A percentile compares a stretch with the other conserved stretches of the same genome.
Conservation (phyloP, 306 rosid genomes). For the Prunus dulcis region DNA sequence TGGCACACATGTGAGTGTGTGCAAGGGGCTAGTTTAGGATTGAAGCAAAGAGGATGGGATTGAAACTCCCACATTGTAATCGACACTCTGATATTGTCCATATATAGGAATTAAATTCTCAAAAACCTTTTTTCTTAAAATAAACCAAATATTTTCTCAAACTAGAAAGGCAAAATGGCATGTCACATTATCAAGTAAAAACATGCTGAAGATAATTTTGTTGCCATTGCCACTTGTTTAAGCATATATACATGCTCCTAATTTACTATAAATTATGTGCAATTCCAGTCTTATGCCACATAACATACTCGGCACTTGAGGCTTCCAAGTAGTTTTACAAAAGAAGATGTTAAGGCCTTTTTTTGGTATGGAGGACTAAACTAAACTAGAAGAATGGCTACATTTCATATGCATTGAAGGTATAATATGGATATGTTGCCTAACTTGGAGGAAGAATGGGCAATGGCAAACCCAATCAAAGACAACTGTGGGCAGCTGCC, state of each 20-base stretch:
- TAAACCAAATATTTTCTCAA: no score
- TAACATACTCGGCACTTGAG: conserved; percentile 66
- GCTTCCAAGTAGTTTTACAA: conserved; percentile 49
- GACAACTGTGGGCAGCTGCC: no score
- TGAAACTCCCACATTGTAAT: not conserved
- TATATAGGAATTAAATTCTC: not conserved
- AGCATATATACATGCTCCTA: not conserved
- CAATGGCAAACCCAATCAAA: no score
- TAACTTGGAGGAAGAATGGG: no score
- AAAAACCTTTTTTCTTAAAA: not conserved
- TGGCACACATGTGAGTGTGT: no score
- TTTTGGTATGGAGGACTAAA: no score
- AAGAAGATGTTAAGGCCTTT: conserved; percentile 40
- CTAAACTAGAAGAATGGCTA: no score
- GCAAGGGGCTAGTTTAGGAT: no score
- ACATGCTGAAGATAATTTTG: not conserved
- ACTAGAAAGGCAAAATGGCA: not conserved
- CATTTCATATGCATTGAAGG: no score
- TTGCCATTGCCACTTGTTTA: not conserved
- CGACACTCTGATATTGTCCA: not conserved
- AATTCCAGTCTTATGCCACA: conserved; percentile 69
- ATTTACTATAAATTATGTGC: not conserved
- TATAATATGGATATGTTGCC: no score
- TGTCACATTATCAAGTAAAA: not conserved
- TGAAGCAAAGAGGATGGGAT: not conserved